A percentile compares a stretch with the other conserved stretches of the same genome.
These are phyloP conservation scores for Fusarium coicis DNA, from an alignment of 2,329 filamentous ascomycete species.

Conservation along the genomic window DNA sequence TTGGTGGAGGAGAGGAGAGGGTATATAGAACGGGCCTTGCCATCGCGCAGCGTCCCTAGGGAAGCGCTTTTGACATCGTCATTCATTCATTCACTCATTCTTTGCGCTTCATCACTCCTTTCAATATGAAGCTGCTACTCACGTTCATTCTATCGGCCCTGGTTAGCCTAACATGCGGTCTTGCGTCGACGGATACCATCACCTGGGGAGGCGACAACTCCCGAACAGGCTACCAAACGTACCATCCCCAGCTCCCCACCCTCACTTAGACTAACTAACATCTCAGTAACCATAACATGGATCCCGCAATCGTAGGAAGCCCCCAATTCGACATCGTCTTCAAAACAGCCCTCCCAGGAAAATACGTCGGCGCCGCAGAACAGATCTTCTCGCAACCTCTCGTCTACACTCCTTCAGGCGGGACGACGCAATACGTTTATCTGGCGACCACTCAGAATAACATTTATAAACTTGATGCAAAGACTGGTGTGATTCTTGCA, in stretches of 20 bases:
- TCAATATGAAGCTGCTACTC: constrained; percentile 42
- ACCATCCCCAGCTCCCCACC: constrained; percentile 12
- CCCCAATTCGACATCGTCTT: constrained; percentile 67
- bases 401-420: constrained; percentile 59
- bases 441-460: constrained; percentile 68
- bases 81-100: constrained; percentile 9
- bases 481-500: constrained; percentile 62
- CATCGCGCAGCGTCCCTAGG: background rate
- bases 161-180: constrained; percentile 48
- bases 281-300: constrained; percentile 68
- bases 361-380: constrained; percentile 60
- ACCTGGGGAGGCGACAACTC: constrained; percentile 70
- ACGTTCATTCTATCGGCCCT: constrained; percentile 48
- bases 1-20: background rate
- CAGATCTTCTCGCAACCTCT: constrained; percentile 64
- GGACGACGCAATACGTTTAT: constrained; percentile 63
- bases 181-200: constrained; percentile 64
- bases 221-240: constrained; percentile 64
- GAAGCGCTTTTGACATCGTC: background rate
- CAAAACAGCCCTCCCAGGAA: constrained; percentile 61
- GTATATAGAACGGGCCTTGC: constrained; percentile 17
- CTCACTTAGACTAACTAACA: fast-evolving
- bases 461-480: constrained; percentile 65
- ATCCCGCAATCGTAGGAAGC: constrained; percentile 66
- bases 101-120: constrained; percentile 5